Evolutionary conservation across 192 early-diverging fungal species (phyloP), one percentile per base, ranked within the genome.

Genomic region (Coemansia sp.): DNA sequence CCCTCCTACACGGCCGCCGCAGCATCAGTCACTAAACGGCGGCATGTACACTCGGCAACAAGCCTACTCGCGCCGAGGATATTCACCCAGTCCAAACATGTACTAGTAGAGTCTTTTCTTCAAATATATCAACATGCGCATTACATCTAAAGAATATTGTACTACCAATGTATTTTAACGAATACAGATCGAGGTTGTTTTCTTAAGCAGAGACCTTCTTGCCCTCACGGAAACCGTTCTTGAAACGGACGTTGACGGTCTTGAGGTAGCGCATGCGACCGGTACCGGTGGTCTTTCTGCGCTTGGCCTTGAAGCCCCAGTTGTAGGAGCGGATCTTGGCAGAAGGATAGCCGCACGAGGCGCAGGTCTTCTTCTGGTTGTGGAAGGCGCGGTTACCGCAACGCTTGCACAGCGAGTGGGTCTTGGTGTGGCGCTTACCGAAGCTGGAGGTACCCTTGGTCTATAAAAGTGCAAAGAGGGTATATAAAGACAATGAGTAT

Each of bases 301-400:
- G 86, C 83, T 90, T 87, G 67, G 85, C 93, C 91, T 98, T 99
- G 68, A 85, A 91, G 64, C 84, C 84, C 96, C 96, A 99, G 84
- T 94, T 92, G 86, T 85, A 99, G 73, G 84, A 87, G 73, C 96
- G 88, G 80, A 89, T 93, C 88, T 99, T 99, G 74, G 95, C 93
- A 65, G 95, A 83, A 43, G 96, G 96, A 82, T 96, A 99, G 56
- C 93, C 95, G 84, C 96, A 99, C 76, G 93, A 92, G 73, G 94
- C 93, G 83, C 96, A 99, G 43, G 93, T 96, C 92, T 99, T 99
- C 93, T 99, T 99, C 85, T 97, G 95, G 88, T 91, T 93, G 90
- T 99, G 96, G 91, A 96, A 96, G 46, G 95, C 88, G 62, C 94
- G 90, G 63, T 86, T 86, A 55, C 97, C 97, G 83, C 97, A 99